Percentiles rank a stretch among this genome's conserved stretches.
phyloP scores from a whole-genome alignment of 1,284 basidiomycete species.

The Entoloma clypeatum region DNA sequence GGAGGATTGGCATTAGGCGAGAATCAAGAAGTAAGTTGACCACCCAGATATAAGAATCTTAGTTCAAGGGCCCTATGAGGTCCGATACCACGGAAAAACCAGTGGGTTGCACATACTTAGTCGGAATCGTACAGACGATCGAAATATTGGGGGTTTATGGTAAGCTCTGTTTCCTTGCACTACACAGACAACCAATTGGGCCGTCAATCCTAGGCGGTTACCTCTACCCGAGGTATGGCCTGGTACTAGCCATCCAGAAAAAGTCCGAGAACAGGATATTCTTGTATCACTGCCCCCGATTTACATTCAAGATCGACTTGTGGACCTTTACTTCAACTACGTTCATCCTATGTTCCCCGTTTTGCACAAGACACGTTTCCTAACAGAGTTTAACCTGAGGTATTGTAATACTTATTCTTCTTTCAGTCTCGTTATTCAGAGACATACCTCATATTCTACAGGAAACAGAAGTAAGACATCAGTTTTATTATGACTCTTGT shows the following conservation, averaged over 20 bases:
- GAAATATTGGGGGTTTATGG: constrained; percentile 75
- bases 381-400: constrained; percentile 59
- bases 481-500: not conserved
- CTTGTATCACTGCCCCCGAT: constrained; percentile 51
- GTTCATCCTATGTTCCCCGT: constrained; percentile 78
- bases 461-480: constrained; percentile 20
- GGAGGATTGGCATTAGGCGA: constrained; percentile 82
- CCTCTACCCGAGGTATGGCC: constrained; percentile 78
- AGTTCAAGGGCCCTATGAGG: constrained; percentile 34
- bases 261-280: constrained; percentile 41
- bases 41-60: not conserved
- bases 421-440: not conserved
- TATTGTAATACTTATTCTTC: constrained; percentile 28
- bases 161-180: constrained; percentile 26
- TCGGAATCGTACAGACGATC: constrained; percentile 60
- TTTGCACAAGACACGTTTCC: constrained; percentile 68
- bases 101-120: constrained; percentile 76
- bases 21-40: constrained; percentile 59
- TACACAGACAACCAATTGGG: constrained; percentile 3
- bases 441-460: constrained; percentile 1
- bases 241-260: constrained; percentile 41
- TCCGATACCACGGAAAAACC: constrained; percentile 71
- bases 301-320: constrained; percentile 59
- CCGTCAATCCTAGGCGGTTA: constrained; percentile 50
- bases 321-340: constrained; percentile 77